Evolutionary conservation across 2,329 filamentous ascomycete species (phyloP).

Genomic region (Lecanicillium sp.): DNA sequence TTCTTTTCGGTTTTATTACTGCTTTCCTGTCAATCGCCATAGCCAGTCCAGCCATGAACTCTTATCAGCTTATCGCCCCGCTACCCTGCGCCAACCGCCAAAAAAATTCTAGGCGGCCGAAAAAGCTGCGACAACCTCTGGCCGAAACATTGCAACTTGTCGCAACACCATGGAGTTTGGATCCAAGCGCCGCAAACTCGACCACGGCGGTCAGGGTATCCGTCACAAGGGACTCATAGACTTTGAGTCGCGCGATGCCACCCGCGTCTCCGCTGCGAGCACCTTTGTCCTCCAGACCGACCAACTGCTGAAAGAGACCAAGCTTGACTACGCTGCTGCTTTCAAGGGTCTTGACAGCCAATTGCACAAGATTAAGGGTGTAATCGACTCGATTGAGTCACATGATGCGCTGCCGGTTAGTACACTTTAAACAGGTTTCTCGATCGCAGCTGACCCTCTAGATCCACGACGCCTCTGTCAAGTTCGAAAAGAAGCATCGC

Average conservation of each 20-base stretch:
- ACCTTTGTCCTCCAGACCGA: slow-evolving; percentile 55
- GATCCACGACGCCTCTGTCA: slow-evolving; percentile 62
- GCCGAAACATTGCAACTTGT: slow-evolving; percentile 10
- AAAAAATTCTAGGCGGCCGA: slow-evolving; percentile 8
- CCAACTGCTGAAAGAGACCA: slow-evolving; percentile 51
- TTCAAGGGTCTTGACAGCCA: slow-evolving; percentile 44
- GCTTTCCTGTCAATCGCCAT: no score
- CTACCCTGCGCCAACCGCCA: slow-evolving; percentile 14
- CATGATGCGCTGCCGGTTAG: slow-evolving; percentile 47
- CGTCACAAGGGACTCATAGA: slow-evolving; percentile 32
- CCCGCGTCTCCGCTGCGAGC: slow-evolving; percentile 41
- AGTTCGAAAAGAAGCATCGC: slow-evolving; percentile 59
- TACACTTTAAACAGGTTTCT: slow-evolving; percentile 9
- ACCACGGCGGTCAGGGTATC: slow-evolving; percentile 31
- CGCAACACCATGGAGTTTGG: slow-evolving; percentile 37
- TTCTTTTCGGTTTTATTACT: no score
- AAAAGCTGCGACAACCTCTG: slow-evolving; percentile 3
- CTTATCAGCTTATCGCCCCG: slow-evolving; percentile 26
- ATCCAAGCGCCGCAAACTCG: slow-evolving; percentile 45
- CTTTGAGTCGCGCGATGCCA: slow-evolving; percentile 34
- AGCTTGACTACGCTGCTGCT: slow-evolving; percentile 44
- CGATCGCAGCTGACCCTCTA: slow-evolving; percentile 25
- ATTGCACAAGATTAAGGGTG: slow-evolving; percentile 46
- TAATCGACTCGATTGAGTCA: slow-evolving; percentile 44
- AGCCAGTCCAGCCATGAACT: no score